phyloP scores from a whole-genome alignment of 768 basidiomycete species.

The Suillus sp. region DNA sequence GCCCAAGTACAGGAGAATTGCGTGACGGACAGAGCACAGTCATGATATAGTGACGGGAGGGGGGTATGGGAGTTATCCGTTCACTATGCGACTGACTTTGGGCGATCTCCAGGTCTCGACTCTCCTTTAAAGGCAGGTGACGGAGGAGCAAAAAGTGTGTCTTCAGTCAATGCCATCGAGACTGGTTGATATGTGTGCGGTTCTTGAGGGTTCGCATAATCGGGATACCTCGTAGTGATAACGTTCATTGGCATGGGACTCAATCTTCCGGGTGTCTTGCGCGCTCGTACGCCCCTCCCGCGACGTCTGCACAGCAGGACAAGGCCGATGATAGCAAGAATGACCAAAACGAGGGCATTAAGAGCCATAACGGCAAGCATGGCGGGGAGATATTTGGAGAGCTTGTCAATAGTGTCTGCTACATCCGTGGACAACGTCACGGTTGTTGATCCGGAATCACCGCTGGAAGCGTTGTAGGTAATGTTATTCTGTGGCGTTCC shows the following conservation, averaged over 20 bases:
- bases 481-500: conserved; percentile 65
- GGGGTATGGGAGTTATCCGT: conserved; percentile 5
- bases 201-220: conserved; percentile 36
- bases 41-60: conserved; percentile 1
- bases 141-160: conserved; percentile 55
- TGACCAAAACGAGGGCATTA: conserved; percentile 70
- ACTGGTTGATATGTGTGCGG: conserved; percentile 71
- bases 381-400: conserved; percentile 68
- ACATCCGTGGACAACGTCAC: conserved; percentile 62
- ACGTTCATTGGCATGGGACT: conserved; percentile 61
- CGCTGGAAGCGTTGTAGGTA: conserved; percentile 57
- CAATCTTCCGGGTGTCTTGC: conserved; percentile 46
- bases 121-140: conserved; percentile 56
- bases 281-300: conserved; percentile 37
- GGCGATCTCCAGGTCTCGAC: conserved; percentile 37
- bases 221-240: conserved; percentile 31
- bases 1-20: conserved; percentile 21
- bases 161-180: conserved; percentile 50
- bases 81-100: conserved; percentile 43
- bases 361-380: conserved; percentile 77
- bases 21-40: neutral
- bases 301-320: conserved; percentile 54
- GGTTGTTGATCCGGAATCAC: conserved; percentile 44
- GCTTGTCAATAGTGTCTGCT: conserved; percentile 58
- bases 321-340: conserved; percentile 55